Conservation (phyloP, 257 asterid genomes). For the Vinca minor region DNA sequence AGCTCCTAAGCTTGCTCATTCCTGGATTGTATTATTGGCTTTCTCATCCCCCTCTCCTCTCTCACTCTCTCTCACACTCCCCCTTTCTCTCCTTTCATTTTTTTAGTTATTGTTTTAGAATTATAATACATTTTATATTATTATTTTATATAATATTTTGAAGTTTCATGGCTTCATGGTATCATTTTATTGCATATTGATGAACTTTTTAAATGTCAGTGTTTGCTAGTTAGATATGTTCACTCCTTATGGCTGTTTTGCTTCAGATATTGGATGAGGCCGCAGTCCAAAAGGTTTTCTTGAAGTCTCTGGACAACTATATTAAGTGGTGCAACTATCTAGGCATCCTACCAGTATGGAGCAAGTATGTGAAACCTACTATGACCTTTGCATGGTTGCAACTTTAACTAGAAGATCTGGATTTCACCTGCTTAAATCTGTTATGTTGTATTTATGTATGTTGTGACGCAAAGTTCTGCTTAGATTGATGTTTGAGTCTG, state of each 20-base stretch:
- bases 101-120: too few species aligned
- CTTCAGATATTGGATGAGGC: slow-evolving; percentile 93
- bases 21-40: background rate
- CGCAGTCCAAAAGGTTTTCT: slow-evolving; percentile 75
- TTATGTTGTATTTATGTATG: too few species aligned
- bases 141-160: too few species aligned
- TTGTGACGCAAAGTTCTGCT: background rate
- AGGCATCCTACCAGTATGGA: slow-evolving; percentile 80
- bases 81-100: too few species aligned
- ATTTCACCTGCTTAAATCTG: background rate
- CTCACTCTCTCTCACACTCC: too few species aligned
- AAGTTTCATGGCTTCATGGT: background rate
- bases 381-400: background rate
- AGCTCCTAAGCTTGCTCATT: background rate
- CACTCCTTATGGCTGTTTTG: slow-evolving; percentile 14
- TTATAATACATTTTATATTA: too few species aligned
- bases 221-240: too few species aligned
- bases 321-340: slow-evolving; percentile 88
- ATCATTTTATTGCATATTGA: background rate
- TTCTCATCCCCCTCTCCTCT: too few species aligned
- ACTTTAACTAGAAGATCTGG: background rate
- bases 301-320: slow-evolving; percentile 91
- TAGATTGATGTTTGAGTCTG: slow-evolving; percentile 7
- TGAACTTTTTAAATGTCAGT: slow-evolving; percentile 14
- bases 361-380: slow-evolving; percentile 58